Base-by-base conservation (phyloP, 108 stramenopile species). In the Nitzschia sp. region DNA sequence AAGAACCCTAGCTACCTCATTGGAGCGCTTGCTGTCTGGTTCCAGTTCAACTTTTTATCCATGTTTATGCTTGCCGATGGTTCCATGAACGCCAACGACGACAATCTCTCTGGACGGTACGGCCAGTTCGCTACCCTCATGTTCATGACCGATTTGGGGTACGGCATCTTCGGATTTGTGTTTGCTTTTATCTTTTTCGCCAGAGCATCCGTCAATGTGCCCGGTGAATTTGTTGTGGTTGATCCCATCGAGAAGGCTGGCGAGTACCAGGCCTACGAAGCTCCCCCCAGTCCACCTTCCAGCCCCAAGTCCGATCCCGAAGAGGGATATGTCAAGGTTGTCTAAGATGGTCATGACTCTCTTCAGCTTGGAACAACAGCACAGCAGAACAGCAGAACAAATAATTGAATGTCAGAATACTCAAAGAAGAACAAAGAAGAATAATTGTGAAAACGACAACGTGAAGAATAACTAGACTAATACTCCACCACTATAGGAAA, bases 71-170 rank as follows among this genome's bases (percentile, higher is more conserved):
- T 76, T 13, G 73, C 65, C 5, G 71, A 85, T 36, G 80, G 82
- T n/a, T 60, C 79, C 1, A 73, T 86, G 17, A 58, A 56, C 35
- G 79, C 75, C 0, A 78, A 86, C n/a, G 75, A 71, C 33, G 60
- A 83, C 25, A 80, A 86, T 44, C 31, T 69, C 32, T 73, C 63
- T 53, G 85, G 85, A 29, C 83, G 78, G 65, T 86, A 83, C 58
- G 83, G 83, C 11, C 85, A 86, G 63, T 79, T 75, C 35, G 48
- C 73, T 45, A 82, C 84, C 3, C 69, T 86, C 26, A 71, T 86
- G 38, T 83, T 78, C 29, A 82, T 84, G 21, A 79, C 82, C 55
- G 71, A 81, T 58, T 80, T 80, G 52, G 81, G 80, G 74, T 73
- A 72, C 55, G 58, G 28, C 38, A 28, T 30, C 58, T 60, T 70